These are phyloP conservation scores for Colletotrichum musae DNA, from an alignment of 2,329 filamentous ascomycete genomes.

Conservation along the genomic window DNA sequence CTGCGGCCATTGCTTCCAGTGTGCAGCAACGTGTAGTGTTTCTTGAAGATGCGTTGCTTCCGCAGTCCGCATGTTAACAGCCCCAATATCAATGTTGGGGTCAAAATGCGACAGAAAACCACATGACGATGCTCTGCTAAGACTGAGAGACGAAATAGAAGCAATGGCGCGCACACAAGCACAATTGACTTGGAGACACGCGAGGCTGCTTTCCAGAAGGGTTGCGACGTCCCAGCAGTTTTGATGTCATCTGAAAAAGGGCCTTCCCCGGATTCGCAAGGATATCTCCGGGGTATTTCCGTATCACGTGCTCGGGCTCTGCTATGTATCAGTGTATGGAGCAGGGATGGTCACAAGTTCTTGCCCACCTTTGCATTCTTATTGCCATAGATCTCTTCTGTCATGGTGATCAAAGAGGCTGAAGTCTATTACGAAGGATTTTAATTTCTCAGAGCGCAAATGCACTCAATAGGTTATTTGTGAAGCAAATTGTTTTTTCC, in stretches of 20 bases:
- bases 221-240: slow-evolving; percentile 7
- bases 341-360: neutral
- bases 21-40: slow-evolving; percentile 37
- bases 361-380: no score
- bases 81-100: neutral
- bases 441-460: no score
- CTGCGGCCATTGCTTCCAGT: slow-evolving; percentile 41
- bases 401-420: no score
- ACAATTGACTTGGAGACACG: slow-evolving; percentile 10
- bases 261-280: slow-evolving; percentile 13
- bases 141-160: no score
- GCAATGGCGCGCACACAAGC: slow-evolving; percentile 7
- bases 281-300: slow-evolving; percentile 19
- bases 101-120: slow-evolving; percentile 17
- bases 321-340: neutral
- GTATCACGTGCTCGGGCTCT: slow-evolving; percentile 17
- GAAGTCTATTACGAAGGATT: no score
- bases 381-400: no score
- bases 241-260: slow-evolving; percentile 26
- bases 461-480: no score
- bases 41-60: slow-evolving; percentile 39
- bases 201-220: slow-evolving; percentile 13
- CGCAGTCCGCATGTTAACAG: slow-evolving; percentile 40
- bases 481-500: neutral
- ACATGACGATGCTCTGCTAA: slow-evolving; percentile 14